These are phyloP conservation scores for Phyllosticta paracitricarpa DNA, from an alignment of 2,329 filamentous ascomycete genomes.

Conservation along the genomic window DNA sequence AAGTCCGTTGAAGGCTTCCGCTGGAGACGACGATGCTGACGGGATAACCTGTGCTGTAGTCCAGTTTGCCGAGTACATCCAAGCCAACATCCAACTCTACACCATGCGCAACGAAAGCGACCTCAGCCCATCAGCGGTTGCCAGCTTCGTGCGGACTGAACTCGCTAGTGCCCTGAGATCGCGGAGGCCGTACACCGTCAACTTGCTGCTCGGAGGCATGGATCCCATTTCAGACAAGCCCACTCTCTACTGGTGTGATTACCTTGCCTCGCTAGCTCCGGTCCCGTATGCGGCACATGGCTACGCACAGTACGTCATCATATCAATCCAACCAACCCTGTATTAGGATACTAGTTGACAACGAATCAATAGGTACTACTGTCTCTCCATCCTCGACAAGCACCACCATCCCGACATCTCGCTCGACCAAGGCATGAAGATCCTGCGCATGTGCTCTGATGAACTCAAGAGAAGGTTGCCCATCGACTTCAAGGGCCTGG, in stretches of 20 bases:
- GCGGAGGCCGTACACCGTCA: slow-evolving; percentile 91
- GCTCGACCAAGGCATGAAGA: slow-evolving; percentile 80
- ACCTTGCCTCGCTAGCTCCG: slow-evolving; percentile 77
- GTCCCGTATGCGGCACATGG: slow-evolving; percentile 95
- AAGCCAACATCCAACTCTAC: slow-evolving; percentile 96
- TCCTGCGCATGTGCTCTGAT: slow-evolving; percentile 89
- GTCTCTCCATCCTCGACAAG: slow-evolving; percentile 93
- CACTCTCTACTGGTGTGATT: slow-evolving; percentile 93
- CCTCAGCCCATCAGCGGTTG: slow-evolving; percentile 77
- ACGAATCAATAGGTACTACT: slow-evolving; percentile 70
- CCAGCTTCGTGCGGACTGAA: slow-evolving; percentile 88
- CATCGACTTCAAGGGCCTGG: slow-evolving; percentile 95
- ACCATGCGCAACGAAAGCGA: slow-evolving; percentile 96
- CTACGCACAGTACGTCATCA: slow-evolving; percentile 72
- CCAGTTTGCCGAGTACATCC: slow-evolving; percentile 98
- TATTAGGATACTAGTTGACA: neutral
- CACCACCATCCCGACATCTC: slow-evolving; percentile 94
- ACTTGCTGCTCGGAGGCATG: slow-evolving; percentile 86
- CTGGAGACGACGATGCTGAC: slow-evolving; percentile 12
- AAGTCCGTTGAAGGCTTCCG: slow-evolving; percentile 20
- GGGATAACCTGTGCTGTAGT: slow-evolving; percentile 44
- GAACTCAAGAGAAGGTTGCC: slow-evolving; percentile 94
- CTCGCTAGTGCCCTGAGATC: slow-evolving; percentile 84
- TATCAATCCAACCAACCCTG: neutral
- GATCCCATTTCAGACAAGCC: slow-evolving; percentile 88